Base-by-base conservation (phyloP, 2,329 filamentous ascomycete species). In the Herpotrichia juniperi region DNA sequence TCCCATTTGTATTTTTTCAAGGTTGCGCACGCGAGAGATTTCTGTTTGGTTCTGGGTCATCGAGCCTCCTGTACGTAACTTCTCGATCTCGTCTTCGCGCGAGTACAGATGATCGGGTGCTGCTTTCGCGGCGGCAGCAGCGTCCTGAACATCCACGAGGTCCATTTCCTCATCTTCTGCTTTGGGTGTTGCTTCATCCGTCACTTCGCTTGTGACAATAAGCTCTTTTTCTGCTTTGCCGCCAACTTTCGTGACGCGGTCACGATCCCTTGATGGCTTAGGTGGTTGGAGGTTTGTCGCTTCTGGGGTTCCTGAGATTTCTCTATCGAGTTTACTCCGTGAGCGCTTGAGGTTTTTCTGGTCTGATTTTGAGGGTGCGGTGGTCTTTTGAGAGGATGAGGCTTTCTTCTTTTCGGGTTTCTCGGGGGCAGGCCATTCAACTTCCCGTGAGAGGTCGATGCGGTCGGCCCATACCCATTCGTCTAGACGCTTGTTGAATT, bases 21-120 rank as follows among this genome's bases (percentile, higher is more conserved):
- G 87, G 70, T 99, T 99, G 67, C 94, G 88, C 49, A 99, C 96
- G 47, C 96, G 89, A 21, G 93, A 93, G 55, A 99, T 92, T 70
- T 99, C 96, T 11, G 93, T 92, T 51, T 96, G 94, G 61, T 97
- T 97, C 71, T 99, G 96, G 10, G 96, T 99, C 94, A 99, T 97
- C 55, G 92, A 97, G 26, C 94, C 96, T 21, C 91, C 90, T 3
- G 92, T 96, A 34, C 94, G 87, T 9, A 99, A 82, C 71, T 97
- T 96, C 72, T 99, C 94, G 51, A 97, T 97, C 73, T 99, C 94
- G 59, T 96, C 90, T 72, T 96, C 90, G 44, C 89, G 85, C 57
- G 88, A 87, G 68, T 90, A 93, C 4, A 77, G 69, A 24, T 81
- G 79, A 11, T 78, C 76, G 6, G 78, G 74, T 4, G 72, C 55